Evolutionary conservation across 805 yeast genomes (phyloP).

Genomic region (Candida quercuum): DNA sequence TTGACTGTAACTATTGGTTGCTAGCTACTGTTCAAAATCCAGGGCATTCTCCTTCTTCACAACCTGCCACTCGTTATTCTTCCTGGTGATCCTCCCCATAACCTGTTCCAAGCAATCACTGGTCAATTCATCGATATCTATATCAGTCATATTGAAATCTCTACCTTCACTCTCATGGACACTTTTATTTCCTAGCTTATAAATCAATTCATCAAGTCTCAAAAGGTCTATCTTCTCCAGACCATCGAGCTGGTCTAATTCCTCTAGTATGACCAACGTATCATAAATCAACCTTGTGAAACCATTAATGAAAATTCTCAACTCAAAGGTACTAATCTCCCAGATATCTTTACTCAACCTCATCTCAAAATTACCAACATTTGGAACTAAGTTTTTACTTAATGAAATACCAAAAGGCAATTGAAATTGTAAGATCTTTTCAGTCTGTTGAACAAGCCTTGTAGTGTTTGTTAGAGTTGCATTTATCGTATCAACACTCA

Average conservation of each 20-base stretch:
- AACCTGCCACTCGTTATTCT: constrained; percentile 23
- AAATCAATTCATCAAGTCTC: constrained; percentile 18
- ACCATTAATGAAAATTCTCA: constrained; percentile 8
- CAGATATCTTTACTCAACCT: constrained; percentile 5
- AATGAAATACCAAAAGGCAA: constrained; percentile 14
- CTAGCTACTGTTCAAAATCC: too few species aligned
- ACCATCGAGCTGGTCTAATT: constrained; percentile 11
- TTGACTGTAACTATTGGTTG: too few species aligned
- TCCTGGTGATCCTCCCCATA: constrained; percentile 7
- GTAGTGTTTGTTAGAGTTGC: constrained; percentile 12
- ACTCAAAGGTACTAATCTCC: constrained; percentile 13
- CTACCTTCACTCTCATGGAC: too few species aligned
- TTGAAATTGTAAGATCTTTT: constrained; percentile 11
- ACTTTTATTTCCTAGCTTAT: constrained; percentile 19
- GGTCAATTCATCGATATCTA: constrained; percentile 8
- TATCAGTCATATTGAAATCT: too few species aligned
- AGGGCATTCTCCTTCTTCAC: too few species aligned
- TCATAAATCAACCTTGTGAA: constrained; percentile 13
- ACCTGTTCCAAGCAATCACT: constrained; percentile 1
- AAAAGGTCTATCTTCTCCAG: constrained; percentile 10
- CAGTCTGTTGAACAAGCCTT: constrained; percentile 14
- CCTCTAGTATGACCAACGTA: constrained; percentile 7
- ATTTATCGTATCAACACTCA: constrained; percentile 15
- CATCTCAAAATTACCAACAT: constrained; percentile 5
- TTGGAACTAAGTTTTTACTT: neutral